Conservation (phyloP, 1,139 yeast species). For the Yamadazyma triangularis region DNA sequence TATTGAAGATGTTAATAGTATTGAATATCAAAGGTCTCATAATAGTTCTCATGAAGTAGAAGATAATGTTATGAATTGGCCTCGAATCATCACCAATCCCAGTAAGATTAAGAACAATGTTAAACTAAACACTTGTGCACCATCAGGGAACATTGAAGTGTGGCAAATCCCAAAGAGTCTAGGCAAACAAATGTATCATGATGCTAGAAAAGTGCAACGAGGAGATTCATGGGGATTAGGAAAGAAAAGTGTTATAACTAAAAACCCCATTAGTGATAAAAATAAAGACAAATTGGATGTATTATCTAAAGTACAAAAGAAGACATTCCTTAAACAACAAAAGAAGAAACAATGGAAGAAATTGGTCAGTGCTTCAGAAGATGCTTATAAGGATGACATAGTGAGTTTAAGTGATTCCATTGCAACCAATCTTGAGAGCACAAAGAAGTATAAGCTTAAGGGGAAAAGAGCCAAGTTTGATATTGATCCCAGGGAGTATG, state of each 20-base stretch:
- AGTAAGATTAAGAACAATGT: slow-evolving; percentile 81
- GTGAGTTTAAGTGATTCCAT: slow-evolving; percentile 30
- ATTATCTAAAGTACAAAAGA: slow-evolving; percentile 37
- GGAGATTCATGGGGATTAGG: slow-evolving; percentile 93
- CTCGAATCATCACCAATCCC: slow-evolving; percentile 73
- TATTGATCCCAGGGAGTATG: slow-evolving; percentile 19
- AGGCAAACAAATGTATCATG: slow-evolving; percentile 75
- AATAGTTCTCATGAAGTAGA: slow-evolving; percentile 20
- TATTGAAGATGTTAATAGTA: slow-evolving; percentile 24
- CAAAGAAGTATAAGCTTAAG: slow-evolving; percentile 28
- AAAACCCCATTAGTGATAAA: slow-evolving; percentile 27
- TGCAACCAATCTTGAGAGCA: slow-evolving; percentile 31
- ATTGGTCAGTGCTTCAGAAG: slow-evolving; percentile 25
- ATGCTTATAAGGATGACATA: slow-evolving; percentile 31
- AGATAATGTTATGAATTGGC: slow-evolving; percentile 52
- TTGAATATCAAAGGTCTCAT: slow-evolving; percentile 31
- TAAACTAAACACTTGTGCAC: slow-evolving; percentile 71
- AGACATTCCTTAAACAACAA: slow-evolving; percentile 40
- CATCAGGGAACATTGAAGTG: slow-evolving; percentile 73
- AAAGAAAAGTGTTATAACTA: slow-evolving; percentile 56
- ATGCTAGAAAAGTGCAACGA: slow-evolving; percentile 75
- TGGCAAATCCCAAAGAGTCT: slow-evolving; percentile 85
- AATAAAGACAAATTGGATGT: slow-evolving; percentile 31
- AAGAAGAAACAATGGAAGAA: slow-evolving; percentile 40
- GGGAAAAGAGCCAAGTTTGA: slow-evolving; percentile 31